A percentile compares a stretch with the other conserved stretches of the same genome.
These are phyloP conservation scores for Xerocomellus chrysenteron DNA, from an alignment of 768 basidiomycete genomes.

Conservation along the genomic window DNA sequence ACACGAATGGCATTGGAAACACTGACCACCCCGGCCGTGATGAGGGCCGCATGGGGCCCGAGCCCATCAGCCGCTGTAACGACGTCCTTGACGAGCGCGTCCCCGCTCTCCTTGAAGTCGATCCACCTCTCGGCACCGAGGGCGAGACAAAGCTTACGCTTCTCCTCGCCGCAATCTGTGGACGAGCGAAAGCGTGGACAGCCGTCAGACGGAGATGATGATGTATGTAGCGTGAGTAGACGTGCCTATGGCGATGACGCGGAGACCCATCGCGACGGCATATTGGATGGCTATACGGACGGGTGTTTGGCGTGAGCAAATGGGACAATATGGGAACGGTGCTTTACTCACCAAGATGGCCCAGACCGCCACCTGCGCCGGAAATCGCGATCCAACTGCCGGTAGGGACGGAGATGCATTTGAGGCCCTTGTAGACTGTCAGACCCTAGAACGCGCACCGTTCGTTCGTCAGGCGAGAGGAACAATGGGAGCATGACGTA, in stretches of 20 bases:
- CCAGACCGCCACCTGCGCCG: constrained; percentile 43
- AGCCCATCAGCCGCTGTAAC: constrained; percentile 38
- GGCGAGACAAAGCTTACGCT: constrained; percentile 35
- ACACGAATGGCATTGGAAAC: neutral
- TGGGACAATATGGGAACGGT: neutral
- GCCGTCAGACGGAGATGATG: neutral
- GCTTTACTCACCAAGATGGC: constrained; percentile 35
- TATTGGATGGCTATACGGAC: constrained; percentile 43
- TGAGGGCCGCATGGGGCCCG: constrained; percentile 41
- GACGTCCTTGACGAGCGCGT: constrained; percentile 39
- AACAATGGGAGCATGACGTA: neutral
- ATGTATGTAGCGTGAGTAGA: neutral
- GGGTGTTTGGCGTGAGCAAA: neutral
- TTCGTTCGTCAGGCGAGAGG: neutral
- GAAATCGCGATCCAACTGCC: constrained; percentile 44
- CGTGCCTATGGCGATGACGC: constrained; percentile 44
- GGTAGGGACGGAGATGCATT: constrained; percentile 30
- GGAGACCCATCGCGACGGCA: constrained; percentile 41
- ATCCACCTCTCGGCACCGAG: constrained; percentile 45
- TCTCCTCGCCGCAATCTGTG: constrained; percentile 44
- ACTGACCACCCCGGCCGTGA: constrained; percentile 24
- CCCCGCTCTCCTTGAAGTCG: constrained; percentile 45
- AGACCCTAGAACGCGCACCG: constrained; percentile 26
- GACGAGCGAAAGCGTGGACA: no score
- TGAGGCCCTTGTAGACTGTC: constrained; percentile 49